A percentile compares a stretch with the other conserved stretches of the same genome.
phyloP scores from a whole-genome alignment of 768 basidiomycete genomes.

The Lentinula aciculospora region DNA sequence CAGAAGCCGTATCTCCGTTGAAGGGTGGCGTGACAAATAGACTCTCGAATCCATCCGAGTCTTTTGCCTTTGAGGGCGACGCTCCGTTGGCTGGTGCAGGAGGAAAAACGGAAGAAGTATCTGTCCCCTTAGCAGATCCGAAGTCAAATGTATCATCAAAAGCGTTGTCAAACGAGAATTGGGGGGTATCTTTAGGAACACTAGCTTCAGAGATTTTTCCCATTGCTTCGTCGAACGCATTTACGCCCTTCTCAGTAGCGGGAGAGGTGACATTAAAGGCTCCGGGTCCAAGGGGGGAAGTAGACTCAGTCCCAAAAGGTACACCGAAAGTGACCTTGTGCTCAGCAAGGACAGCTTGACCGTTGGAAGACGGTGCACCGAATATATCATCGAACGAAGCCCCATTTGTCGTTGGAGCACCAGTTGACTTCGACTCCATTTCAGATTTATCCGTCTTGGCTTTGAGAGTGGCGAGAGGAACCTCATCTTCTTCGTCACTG shows the following conservation, averaged over 20 bases:
- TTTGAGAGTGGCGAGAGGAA: conserved; percentile 27
- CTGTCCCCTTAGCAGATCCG: conserved; percentile 18
- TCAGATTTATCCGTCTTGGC: conserved; percentile 11
- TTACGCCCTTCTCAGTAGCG: conserved; percentile 42
- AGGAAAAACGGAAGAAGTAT: conserved; percentile 25
- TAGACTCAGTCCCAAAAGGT: conserved; percentile 4
- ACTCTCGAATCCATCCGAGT: conserved; percentile 26
- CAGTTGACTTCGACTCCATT: conserved; percentile 12
- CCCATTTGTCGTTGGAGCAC: conserved; percentile 10
- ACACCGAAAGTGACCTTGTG: conserved; percentile 17
- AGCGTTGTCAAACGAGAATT: conserved; percentile 60
- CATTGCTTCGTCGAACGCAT: conserved; percentile 74
- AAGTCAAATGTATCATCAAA: conserved; percentile 67
- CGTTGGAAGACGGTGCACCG: conserved; percentile 24
- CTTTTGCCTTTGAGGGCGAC: conserved; percentile 6
- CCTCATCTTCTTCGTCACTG: conserved; percentile 45
- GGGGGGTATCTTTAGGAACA: conserved; percentile 31
- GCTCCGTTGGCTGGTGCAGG: conserved; percentile 24
- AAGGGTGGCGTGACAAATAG: conserved; percentile 19
- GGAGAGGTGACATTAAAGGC: conserved; percentile 13
- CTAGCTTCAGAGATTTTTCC: conserved; percentile 39
- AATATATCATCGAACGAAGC: conserved; percentile 52
- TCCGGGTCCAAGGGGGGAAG: conserved; percentile 9
- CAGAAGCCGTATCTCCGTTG: conserved; percentile 14
- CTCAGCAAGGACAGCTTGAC: conserved; percentile 18